Evolutionary conservation across 164 flowering plant genomes (phyloP).

Genomic region (Akebia trifoliata): DNA sequence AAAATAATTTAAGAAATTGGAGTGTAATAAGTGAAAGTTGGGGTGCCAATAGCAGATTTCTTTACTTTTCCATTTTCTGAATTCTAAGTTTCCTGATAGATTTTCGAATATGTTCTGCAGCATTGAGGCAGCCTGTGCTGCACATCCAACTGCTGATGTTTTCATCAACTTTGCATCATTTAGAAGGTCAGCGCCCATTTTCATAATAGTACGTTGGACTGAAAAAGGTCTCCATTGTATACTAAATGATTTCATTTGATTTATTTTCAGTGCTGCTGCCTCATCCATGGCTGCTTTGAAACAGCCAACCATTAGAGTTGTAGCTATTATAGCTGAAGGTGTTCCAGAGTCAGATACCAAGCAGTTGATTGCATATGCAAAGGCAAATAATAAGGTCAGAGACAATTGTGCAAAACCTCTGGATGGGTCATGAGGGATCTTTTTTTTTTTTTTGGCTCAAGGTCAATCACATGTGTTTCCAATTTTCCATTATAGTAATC

Average conservation of each 20-base stretch:
- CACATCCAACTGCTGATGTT: conserved; percentile 99
- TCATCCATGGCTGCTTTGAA: conserved; percentile 93
- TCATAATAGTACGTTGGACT: background rate
- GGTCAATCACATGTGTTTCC: too few relatives aligned
- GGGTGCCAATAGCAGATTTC: too few relatives aligned
- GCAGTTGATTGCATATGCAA: conserved; percentile 90
- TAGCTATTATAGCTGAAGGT: conserved; percentile 98
- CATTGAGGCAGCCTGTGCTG: conserved; percentile 85
- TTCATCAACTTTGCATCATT: conserved; percentile 96
- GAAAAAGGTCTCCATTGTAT: background rate
- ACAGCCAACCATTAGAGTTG: conserved; percentile 92
- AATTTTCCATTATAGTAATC: too few relatives aligned
- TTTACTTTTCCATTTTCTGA: too few relatives aligned
- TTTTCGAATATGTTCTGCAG: conserved; percentile 35
- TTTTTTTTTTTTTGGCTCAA: too few relatives aligned
- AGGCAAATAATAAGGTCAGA: conserved; percentile 92
- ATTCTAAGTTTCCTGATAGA: background rate
- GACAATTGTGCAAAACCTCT: too few relatives aligned
- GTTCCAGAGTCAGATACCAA: conserved; percentile 96
- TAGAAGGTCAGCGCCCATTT: conserved; percentile 56
- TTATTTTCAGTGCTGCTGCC: conserved; percentile 78
- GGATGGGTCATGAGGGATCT: too few relatives aligned
- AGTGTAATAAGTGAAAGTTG: too few relatives aligned
- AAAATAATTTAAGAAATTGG: too few relatives aligned
- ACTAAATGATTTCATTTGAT: conserved; percentile 8